Percentiles rank a stretch among this genome's conserved stretches.
Evolutionary conservation across 2,329 filamentous ascomycete species (phyloP).

Genomic region (Pezizomycotina sp.): DNA sequence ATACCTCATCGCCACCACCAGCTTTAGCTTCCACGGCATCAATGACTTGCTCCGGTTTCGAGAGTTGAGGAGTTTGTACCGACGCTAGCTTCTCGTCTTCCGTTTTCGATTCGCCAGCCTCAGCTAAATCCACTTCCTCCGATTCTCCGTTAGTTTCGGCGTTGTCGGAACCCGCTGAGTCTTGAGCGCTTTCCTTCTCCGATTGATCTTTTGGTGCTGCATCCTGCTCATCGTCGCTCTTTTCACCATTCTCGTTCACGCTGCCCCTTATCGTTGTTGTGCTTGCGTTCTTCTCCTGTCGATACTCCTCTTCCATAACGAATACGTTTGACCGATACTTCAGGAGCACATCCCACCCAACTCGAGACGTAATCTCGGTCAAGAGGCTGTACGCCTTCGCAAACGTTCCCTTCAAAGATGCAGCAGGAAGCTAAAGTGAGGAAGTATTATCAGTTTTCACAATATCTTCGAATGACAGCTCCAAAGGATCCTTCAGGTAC

Average conservation of each 20-base stretch:
- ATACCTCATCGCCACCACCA: constrained; percentile 10
- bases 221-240: constrained; percentile 22
- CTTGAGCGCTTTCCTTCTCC: too few species aligned
- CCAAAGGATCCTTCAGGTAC: constrained; percentile 26
- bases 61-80: constrained; percentile 35
- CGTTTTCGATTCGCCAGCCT: constrained; percentile 24
- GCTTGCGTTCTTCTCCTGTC: constrained; percentile 57
- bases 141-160: constrained; percentile 1
- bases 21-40: constrained; percentile 57
- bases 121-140: constrained; percentile 15
- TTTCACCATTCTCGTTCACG: constrained; percentile 28
- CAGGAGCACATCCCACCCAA: constrained; percentile 91
- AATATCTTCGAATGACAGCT: constrained; percentile 33
- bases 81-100: constrained; percentile 25
- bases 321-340: constrained; percentile 94
- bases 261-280: constrained; percentile 29
- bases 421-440: constrained; percentile 66
- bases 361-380: constrained; percentile 89
- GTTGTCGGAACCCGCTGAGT: too few species aligned
- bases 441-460: background rate
- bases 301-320: constrained; percentile 98
- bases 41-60: constrained; percentile 65
- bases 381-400: constrained; percentile 84
- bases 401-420: constrained; percentile 86
- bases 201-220: constrained; percentile 19